Conservation (phyloP, 2,329 filamentous ascomycete species). For the Xylaria hypoxylon region DNA sequence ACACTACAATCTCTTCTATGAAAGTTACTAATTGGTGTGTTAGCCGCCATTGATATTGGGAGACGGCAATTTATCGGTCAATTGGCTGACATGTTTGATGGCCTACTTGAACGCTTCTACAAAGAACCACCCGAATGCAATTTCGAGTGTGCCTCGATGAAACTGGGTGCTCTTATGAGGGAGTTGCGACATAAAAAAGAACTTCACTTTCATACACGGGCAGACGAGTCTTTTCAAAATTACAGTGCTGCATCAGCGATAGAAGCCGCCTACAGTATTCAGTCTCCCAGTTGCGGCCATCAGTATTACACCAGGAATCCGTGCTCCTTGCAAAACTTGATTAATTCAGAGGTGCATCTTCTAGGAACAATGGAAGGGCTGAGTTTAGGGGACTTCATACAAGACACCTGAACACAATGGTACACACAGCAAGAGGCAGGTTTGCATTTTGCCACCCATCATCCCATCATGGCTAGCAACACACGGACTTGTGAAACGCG, state of each 20-base stretch:
- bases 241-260: constrained; percentile 1
- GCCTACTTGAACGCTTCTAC: neutral
- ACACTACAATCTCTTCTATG: neutral
- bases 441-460: too few species aligned
- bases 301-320: neutral
- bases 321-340: too few species aligned
- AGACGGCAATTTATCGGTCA: neutral
- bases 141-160: constrained; percentile 19
- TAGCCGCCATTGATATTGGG: neutral
- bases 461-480: too few species aligned
- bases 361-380: neutral
- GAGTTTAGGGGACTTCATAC: neutral
- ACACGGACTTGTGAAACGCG: too few species aligned
- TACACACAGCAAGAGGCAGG: too few species aligned
- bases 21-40: neutral
- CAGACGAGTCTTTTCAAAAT: neutral
- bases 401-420: too few species aligned
- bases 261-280: neutral
- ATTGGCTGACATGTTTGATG: neutral
- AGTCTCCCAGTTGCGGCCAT: neutral
- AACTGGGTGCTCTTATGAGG: constrained; percentile 12
- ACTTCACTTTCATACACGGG: neutral
- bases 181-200: neutral
- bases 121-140: neutral
- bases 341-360: too few species aligned